Percentiles rank a stretch among this genome's conserved stretches.
Evolutionary conservation across 495 filamentous ascomycete genomes (phyloP).

Genomic region (Neurospora tetrasperma): DNA sequence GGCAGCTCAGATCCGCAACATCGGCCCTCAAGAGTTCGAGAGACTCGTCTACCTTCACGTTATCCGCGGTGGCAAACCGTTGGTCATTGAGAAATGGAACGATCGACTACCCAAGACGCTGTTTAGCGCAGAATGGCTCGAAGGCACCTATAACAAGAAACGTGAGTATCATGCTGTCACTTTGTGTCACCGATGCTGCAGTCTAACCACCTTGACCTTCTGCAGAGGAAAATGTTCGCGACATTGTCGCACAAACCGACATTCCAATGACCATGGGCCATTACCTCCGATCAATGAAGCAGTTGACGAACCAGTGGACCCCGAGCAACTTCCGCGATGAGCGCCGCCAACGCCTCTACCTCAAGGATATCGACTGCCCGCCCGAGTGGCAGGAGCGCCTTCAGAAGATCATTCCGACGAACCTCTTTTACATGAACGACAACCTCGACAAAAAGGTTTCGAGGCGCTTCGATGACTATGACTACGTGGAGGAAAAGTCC

Average conservation of each 20-base stretch:
- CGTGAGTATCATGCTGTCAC: slow-evolving; percentile 35
- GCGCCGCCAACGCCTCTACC: slow-evolving; percentile 71
- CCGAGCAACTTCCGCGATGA: slow-evolving; percentile 56
- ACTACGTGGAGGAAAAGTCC: slow-evolving; percentile 36
- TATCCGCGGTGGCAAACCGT: slow-evolving; percentile 68
- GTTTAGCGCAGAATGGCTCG: slow-evolving; percentile 74
- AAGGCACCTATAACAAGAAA: slow-evolving; percentile 60
- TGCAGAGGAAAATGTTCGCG: slow-evolving; percentile 55
- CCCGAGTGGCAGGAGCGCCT: slow-evolving; percentile 71
- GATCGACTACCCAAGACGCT: slow-evolving; percentile 54
- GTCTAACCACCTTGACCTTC: not conserved
- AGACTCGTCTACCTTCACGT: slow-evolving; percentile 70
- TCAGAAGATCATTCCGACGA: slow-evolving; percentile 62
- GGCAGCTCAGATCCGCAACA: slow-evolving; percentile 59
- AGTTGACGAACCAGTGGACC: slow-evolving; percentile 65
- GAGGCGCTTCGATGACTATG: slow-evolving; percentile 31
- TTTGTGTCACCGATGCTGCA: not conserved
- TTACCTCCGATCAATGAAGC: slow-evolving; percentile 74
- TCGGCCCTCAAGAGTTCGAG: slow-evolving; percentile 66
- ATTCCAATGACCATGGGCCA: slow-evolving; percentile 75
- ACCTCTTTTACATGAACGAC: slow-evolving; percentile 79
- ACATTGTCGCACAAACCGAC: slow-evolving; percentile 57
- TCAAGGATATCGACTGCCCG: slow-evolving; percentile 94
- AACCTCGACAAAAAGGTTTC: slow-evolving; percentile 41
- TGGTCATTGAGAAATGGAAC: slow-evolving; percentile 81